A percentile compares a stretch with the other conserved stretches of the same genome.
Conservation (phyloP, 2,329 filamentous ascomycete genomes). For the Fusarium sp. region DNA sequence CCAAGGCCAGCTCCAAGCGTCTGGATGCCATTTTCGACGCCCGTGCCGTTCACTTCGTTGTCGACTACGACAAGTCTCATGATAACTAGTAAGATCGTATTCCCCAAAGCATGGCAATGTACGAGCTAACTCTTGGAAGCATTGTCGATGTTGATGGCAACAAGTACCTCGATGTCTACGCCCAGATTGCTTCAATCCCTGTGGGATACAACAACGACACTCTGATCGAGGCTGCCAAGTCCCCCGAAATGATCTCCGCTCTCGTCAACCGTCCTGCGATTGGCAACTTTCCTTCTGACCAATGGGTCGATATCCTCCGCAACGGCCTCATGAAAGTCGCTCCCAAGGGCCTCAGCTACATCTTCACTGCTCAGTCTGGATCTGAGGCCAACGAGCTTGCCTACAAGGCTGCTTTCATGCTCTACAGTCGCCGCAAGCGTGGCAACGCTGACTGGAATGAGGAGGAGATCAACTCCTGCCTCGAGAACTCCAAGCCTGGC, state of each 20-base stretch:
- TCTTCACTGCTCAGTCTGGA: constrained; percentile 82
- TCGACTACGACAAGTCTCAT: constrained; percentile 62
- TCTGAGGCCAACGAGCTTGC: constrained; percentile 87
- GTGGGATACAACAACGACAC: constrained; percentile 84
- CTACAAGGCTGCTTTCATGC: constrained; percentile 90
- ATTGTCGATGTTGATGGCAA: constrained; percentile 63
- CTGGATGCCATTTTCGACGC: constrained; percentile 63
- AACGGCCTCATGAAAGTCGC: constrained; percentile 78
- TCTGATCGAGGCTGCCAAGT: constrained; percentile 71
- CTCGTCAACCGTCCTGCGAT: constrained; percentile 83
- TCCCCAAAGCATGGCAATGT: no score
- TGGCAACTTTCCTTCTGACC: constrained; percentile 81
- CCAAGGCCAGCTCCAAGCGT: constrained; percentile 53
- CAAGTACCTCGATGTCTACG: constrained; percentile 67
- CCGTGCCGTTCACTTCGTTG: constrained; percentile 62
- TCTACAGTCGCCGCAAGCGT: constrained; percentile 76
- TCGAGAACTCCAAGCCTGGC: constrained; percentile 78
- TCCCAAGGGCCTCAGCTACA: constrained; percentile 79
- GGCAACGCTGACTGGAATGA: constrained; percentile 76
- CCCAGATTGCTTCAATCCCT: constrained; percentile 86
- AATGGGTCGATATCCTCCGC: constrained; percentile 78
- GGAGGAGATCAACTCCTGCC: constrained; percentile 73
- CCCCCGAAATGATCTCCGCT: constrained; percentile 76
- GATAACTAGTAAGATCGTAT: constrained; percentile 57
- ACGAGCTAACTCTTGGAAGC: constrained; percentile 35